Percentiles rank a stretch among this genome's conserved stretches.
Evolutionary conservation across 768 basidiomycete genomes (phyloP).

Genomic region (Hysterangium stoloniferum): DNA sequence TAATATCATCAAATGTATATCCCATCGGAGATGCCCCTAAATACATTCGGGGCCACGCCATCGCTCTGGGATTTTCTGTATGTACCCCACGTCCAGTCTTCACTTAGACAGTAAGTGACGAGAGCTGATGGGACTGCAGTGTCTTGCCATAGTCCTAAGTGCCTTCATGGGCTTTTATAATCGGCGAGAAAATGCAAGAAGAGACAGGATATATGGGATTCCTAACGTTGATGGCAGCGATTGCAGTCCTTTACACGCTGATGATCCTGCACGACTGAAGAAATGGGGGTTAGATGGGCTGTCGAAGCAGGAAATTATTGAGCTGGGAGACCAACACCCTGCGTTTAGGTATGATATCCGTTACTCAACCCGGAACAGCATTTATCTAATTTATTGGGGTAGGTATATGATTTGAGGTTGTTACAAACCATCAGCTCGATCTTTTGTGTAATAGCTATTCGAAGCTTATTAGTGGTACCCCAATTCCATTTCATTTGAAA

Average conservation of each 20-base stretch:
- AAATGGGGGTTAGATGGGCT: slow-evolving; percentile 7
- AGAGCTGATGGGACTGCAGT: not conserved
- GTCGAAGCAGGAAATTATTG: slow-evolving; percentile 1
- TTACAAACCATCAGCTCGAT: no score
- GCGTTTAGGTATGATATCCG: slow-evolving; percentile 6
- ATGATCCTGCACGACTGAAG: not conserved
- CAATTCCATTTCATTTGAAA: no score
- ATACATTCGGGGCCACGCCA: slow-evolving; percentile 18
- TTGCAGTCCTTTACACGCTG: slow-evolving; percentile 5
- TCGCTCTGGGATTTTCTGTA: slow-evolving; percentile 19
- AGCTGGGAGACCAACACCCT: slow-evolving; percentile 5
- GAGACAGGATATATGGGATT: slow-evolving; percentile 26
- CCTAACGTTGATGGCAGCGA: slow-evolving; percentile 15
- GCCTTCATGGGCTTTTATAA: slow-evolving; percentile 21
- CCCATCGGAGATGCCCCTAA: slow-evolving; percentile 15
- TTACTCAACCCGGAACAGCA: no score
- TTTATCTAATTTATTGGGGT: no score
- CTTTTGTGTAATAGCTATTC: no score
- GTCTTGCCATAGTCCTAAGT: slow-evolving; percentile 12
- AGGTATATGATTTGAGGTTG: no score
- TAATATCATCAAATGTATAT: slow-evolving; percentile 16
- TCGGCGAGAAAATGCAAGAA: slow-evolving; percentile 27
- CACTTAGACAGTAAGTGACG: not conserved
- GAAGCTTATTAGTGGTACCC: no score
- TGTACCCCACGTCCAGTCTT: not conserved